A percentile compares a stretch with the other conserved stretches of the same genome.
Conservation (phyloP, 1,284 basidiomycete genomes). For the Ceratobasidium sp. region DNA sequence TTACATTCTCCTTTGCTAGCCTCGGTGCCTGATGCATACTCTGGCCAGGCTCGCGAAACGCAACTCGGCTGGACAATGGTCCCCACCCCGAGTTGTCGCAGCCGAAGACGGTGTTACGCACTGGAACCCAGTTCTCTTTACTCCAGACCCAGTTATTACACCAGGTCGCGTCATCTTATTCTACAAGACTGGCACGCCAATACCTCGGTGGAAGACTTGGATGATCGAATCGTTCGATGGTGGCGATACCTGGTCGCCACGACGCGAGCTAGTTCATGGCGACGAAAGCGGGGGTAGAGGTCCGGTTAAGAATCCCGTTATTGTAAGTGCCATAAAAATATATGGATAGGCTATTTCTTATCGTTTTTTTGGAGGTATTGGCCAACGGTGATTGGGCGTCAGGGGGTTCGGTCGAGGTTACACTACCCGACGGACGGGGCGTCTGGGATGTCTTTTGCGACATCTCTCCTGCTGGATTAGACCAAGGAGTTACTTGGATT, state of each 20-base stretch:
- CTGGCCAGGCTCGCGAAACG: constrained; percentile 4
- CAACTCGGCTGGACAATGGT: constrained; percentile 29
- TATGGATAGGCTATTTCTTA: too few relatives aligned
- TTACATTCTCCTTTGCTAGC: too few relatives aligned
- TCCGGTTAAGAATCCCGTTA: too few relatives aligned
- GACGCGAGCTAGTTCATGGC: too few relatives aligned
- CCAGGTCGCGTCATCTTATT: constrained; percentile 45
- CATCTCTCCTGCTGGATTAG: constrained; percentile 46
- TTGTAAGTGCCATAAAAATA: too few relatives aligned
- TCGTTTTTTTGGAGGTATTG: too few relatives aligned
- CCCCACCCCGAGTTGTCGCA: constrained; percentile 42
- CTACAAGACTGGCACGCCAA: constrained; percentile 50
- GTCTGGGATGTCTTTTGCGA: constrained; percentile 50
- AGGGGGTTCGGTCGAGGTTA: constrained; percentile 50
- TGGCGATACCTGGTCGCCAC: too few relatives aligned
- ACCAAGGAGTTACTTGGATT: constrained; percentile 49
- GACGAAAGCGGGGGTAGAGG: too few relatives aligned
- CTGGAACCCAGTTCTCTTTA: constrained; percentile 51
- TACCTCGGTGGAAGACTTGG: too few relatives aligned
- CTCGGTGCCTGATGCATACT: too few relatives aligned
- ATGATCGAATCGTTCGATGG: too few relatives aligned
- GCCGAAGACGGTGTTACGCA: constrained; percentile 45
- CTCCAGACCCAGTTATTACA: constrained; percentile 27
- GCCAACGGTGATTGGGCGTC: too few relatives aligned
- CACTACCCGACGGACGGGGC: constrained; percentile 44